Conservation (phyloP, 371 early-diverging fungal species). For the Mortierella sp. region DNA sequence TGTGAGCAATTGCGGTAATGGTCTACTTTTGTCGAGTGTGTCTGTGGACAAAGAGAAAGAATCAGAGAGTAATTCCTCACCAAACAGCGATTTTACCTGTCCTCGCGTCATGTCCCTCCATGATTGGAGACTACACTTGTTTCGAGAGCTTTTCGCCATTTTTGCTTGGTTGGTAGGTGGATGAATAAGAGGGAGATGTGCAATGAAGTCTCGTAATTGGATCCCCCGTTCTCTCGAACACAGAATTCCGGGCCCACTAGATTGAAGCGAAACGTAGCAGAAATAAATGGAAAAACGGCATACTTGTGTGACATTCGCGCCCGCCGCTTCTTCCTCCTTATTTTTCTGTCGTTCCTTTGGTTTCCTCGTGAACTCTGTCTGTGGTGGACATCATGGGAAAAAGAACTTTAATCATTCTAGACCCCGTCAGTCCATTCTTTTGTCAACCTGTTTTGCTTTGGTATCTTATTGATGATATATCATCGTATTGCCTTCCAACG, state of each 20-base stretch:
- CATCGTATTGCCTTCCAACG: neutral
- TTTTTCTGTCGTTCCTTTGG: neutral
- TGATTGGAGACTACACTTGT: neutral
- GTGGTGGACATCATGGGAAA: conserved; percentile 6
- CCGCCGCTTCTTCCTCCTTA: no score
- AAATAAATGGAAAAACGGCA: conserved; percentile 6
- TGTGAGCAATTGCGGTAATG: neutral
- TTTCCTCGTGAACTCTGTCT: neutral
- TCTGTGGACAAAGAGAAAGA: neutral
- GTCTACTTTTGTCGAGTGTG: no score
- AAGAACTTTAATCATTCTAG: neutral
- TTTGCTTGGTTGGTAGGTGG: neutral
- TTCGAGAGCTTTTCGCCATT: neutral
- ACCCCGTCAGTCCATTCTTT: neutral
- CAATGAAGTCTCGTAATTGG: neutral
- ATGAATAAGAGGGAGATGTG: no score
- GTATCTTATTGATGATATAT: no score
- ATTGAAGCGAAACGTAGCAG: neutral
- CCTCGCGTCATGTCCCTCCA: neutral
- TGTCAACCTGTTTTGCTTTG: no score
- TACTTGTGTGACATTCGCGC: neutral
- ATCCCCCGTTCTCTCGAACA: neutral
- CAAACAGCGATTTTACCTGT: neutral
- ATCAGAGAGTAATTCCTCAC: neutral
- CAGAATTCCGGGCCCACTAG: no score